Percentiles rank a stretch among this genome's conserved stretches.
phyloP scores from a whole-genome alignment of 495 filamentous ascomycete genomes.

The Mytilinidion resinicola region DNA sequence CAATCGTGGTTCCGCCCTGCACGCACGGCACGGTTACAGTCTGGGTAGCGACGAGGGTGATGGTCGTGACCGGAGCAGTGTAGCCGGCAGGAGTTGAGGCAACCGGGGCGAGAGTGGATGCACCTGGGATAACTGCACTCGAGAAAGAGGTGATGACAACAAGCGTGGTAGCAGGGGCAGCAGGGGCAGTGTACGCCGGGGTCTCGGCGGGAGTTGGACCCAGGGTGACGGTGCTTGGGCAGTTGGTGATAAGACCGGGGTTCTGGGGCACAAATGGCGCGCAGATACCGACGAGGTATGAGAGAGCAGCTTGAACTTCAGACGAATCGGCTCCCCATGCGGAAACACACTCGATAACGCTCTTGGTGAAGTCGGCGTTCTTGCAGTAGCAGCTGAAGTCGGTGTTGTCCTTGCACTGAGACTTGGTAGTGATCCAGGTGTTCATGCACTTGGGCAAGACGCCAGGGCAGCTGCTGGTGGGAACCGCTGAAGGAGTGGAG shows the following conservation, averaged over 20 bases:
- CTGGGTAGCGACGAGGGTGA: constrained; percentile 43
- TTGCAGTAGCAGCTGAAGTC: constrained; percentile 85
- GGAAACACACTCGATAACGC: constrained; percentile 74
- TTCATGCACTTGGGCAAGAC: constrained; percentile 86
- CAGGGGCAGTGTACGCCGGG: constrained; percentile 9
- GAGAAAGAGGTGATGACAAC: constrained; percentile 1
- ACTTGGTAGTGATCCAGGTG: constrained; percentile 69
- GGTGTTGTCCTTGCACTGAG: constrained; percentile 76
- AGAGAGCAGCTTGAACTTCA: constrained; percentile 64
- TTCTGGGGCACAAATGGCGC: constrained; percentile 65
- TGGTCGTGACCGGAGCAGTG: constrained; percentile 48
- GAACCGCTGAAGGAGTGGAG: neutral
- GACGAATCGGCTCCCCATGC: constrained; percentile 61
- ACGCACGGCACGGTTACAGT: constrained; percentile 39
- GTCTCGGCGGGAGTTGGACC: constrained; percentile 38
- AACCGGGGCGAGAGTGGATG: constrained; percentile 28
- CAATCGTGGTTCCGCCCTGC: constrained; percentile 42
- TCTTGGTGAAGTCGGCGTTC: constrained; percentile 63
- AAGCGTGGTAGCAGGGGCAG: constrained; percentile 6
- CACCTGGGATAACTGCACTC: constrained; percentile 26
- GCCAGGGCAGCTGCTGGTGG: constrained; percentile 50
- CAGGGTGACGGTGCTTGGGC: constrained; percentile 57
- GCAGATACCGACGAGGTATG: constrained; percentile 90
- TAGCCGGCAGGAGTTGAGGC: constrained; percentile 11
- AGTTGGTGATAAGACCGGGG: constrained; percentile 75